Conservation (phyloP, 345 rosid genomes). For the Eucalyptus shirleyi region DNA sequence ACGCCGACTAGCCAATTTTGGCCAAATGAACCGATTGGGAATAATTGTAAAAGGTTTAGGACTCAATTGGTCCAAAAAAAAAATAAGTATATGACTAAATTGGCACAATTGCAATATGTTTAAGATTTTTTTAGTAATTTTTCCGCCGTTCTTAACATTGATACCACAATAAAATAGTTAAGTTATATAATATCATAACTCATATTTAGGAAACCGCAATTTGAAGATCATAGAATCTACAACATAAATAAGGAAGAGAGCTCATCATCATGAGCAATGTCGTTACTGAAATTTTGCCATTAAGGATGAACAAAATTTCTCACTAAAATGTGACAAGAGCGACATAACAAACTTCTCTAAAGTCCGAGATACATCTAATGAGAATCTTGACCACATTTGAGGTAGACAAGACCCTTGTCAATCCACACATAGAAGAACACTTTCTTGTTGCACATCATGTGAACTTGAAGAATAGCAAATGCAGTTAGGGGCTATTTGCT, state of each 20-base stretch:
- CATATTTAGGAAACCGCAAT: not conserved
- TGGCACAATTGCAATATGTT: too few species aligned
- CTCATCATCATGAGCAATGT: not conserved
- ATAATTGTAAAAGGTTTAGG: too few species aligned
- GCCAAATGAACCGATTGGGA: fast-evolving
- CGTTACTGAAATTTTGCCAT: not conserved
- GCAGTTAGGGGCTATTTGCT: not conserved
- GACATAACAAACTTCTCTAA: not conserved
- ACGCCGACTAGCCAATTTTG: fast-evolving
- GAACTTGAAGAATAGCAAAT: not conserved
- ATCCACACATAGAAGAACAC: not conserved
- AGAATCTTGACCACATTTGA: not conserved
- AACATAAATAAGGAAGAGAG: not conserved
- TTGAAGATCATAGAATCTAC: not conserved
- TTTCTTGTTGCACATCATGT: not conserved
- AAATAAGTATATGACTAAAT: fast-evolving
- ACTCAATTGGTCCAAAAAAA: too few species aligned
- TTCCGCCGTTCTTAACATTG: fast-evolving
- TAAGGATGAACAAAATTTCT: not conserved
- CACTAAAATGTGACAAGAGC: not conserved
- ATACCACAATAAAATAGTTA: not conserved
- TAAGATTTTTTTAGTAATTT: too few species aligned
- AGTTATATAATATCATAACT: not conserved
- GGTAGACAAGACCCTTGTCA: not conserved
- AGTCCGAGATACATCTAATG: not conserved